Percentiles rank a stretch among this genome's conserved stretches.
These are phyloP conservation scores for Trichoderma sp. DNA, from an alignment of 2,329 filamentous ascomycete genomes.

Conservation along the genomic window DNA sequence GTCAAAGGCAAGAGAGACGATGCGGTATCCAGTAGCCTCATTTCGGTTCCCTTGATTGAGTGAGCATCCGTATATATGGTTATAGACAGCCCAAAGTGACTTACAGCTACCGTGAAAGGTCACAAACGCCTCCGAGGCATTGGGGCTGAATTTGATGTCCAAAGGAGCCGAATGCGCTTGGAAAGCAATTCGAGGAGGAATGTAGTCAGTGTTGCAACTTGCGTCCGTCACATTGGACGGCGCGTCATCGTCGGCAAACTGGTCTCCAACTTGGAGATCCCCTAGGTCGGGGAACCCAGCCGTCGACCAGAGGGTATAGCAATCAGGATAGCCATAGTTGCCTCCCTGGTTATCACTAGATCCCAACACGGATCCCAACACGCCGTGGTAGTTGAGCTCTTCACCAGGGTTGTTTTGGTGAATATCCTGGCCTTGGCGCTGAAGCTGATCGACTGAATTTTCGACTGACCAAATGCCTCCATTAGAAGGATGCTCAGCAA, in stretches of 20 bases:
- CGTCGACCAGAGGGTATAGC: constrained; percentile 66
- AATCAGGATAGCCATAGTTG: constrained; percentile 72
- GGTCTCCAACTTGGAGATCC: constrained; percentile 48
- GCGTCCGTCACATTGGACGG: constrained; percentile 44
- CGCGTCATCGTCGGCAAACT: constrained; percentile 46
- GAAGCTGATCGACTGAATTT: constrained; percentile 68
- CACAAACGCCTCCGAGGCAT: constrained; percentile 62
- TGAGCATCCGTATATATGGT: not conserved
- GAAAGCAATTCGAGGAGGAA: constrained; percentile 58
- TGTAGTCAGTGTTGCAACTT: constrained; percentile 45
- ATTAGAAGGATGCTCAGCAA: constrained; percentile 60
- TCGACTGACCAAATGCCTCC: constrained; percentile 64
- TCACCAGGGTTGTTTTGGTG: constrained; percentile 71
- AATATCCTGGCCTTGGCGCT: constrained; percentile 59
- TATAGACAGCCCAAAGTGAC: constrained; percentile 25
- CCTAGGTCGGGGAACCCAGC: constrained; percentile 42
- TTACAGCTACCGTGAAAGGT: constrained; percentile 72
- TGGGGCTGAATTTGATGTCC: constrained; percentile 66
- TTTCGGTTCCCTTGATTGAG: constrained; percentile 43
- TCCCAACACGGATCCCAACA: constrained; percentile 49
- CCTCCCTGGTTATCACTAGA: constrained; percentile 36
- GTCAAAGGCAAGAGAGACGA: constrained; percentile 45
- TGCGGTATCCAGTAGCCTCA: constrained; percentile 48
- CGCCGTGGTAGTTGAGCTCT: constrained; percentile 72
- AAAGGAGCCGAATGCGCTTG: constrained; percentile 70